Percentiles rank a stretch among this genome's conserved stretches.
These are phyloP conservation scores for Misopates orontium DNA, from an alignment of 257 asterid species.

Conservation along the genomic window DNA sequence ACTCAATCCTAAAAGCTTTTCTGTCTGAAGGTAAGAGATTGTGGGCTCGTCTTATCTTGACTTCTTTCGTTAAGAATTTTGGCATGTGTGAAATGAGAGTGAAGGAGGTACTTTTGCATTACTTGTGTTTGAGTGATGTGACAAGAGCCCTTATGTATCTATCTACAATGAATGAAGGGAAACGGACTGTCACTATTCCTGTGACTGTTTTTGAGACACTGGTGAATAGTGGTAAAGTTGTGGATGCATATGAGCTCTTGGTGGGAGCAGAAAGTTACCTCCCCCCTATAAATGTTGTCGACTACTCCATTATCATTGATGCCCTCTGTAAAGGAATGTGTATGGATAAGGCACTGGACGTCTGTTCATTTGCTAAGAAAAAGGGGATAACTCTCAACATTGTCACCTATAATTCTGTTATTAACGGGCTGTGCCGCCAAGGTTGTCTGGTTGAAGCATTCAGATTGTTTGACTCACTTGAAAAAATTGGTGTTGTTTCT, in stretches of 20 bases:
- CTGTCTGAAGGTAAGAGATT: constrained; percentile 44
- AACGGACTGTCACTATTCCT: constrained; percentile 38
- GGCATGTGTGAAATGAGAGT: constrained; percentile 54
- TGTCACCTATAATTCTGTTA: constrained; percentile 63
- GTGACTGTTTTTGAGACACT: constrained; percentile 46
- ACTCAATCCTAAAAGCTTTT: constrained; percentile 52
- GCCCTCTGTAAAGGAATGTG: constrained; percentile 69
- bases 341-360: constrained; percentile 57
- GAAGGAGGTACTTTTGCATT: constrained; percentile 39
- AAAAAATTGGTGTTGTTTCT: constrained; percentile 49
- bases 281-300: constrained; percentile 47
- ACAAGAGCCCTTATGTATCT: constrained; percentile 53
- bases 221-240: constrained; percentile 41
- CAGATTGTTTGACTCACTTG: constrained; percentile 78
- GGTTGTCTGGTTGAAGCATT: constrained; percentile 86
- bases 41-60: constrained; percentile 46
- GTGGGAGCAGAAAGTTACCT: constrained; percentile 48
- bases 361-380: constrained; percentile 54
- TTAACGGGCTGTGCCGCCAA: constrained; percentile 73
- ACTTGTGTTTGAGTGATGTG: constrained; percentile 54
- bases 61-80: constrained; percentile 53
- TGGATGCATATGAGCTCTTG: constrained; percentile 73
- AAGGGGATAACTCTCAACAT: constrained; percentile 55
- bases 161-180: constrained; percentile 36
- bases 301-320: constrained; percentile 58